Evolutionary conservation across 139 green algal genomes (phyloP).

Genomic region (Spirogloea muscicola): DNA sequence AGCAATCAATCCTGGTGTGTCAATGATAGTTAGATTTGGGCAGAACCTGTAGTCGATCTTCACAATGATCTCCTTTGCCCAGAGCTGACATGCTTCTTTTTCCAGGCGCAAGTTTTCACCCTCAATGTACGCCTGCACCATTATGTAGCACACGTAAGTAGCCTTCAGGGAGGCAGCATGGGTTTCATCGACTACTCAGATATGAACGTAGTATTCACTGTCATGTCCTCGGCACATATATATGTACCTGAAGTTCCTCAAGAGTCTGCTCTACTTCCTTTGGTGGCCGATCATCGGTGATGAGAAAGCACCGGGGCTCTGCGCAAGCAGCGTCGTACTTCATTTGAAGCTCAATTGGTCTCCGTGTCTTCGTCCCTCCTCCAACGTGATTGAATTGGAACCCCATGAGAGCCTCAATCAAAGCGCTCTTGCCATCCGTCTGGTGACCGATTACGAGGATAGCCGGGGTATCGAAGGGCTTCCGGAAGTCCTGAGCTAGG

Average conservation of each 20-base stretch:
- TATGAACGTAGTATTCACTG: too few species aligned
- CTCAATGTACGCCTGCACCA: constrained; percentile 76
- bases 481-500: constrained; percentile 87
- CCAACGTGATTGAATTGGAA: constrained; percentile 98
- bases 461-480: constrained; percentile 92
- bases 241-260: constrained; percentile 86
- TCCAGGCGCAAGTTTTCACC: constrained; percentile 82
- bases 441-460: constrained; percentile 94
- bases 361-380: constrained; percentile 90
- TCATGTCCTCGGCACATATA: too few species aligned
- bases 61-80: constrained; percentile 88
- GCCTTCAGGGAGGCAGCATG: too few species aligned
- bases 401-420: constrained; percentile 94
- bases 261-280: constrained; percentile 73
- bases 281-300: constrained; percentile 65
- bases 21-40: constrained; percentile 96
- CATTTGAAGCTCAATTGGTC: constrained; percentile 95
- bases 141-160: too few species aligned
- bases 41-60: constrained; percentile 93
- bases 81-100: constrained; percentile 75
- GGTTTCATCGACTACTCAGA: too few species aligned
- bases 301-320: constrained; percentile 78
- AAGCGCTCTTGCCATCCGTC: constrained; percentile 89
- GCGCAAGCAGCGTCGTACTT: constrained; percentile 82
- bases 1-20: constrained; percentile 91